Evolutionary conservation across 2,329 filamentous ascomycete species (phyloP).

Genomic region (Diaporthe capsici): DNA sequence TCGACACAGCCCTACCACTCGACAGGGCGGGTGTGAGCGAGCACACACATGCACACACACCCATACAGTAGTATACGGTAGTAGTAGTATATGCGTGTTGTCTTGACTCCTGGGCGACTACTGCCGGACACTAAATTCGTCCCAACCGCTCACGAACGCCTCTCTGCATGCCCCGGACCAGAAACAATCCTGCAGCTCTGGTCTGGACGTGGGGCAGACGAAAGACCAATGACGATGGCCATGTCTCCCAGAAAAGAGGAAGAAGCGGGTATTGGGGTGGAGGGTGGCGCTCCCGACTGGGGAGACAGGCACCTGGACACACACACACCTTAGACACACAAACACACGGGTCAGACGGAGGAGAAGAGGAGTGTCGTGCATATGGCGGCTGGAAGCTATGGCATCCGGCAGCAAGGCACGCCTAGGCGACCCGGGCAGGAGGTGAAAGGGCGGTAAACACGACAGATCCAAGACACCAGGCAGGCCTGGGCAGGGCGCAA

Average conservation of each 20-base stretch:
- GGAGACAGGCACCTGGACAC: neutral
- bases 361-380: neutral
- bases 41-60: neutral
- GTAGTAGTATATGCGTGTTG: neutral
- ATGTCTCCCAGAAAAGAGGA: neutral
- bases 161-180: slow-evolving; percentile 11
- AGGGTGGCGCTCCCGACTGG: neutral
- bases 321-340: neutral
- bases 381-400: slow-evolving; percentile 37
- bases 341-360: neutral
- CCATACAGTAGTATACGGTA: neutral
- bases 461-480: slow-evolving; percentile 40
- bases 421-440: slow-evolving; percentile 15
- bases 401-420: slow-evolving; percentile 35
- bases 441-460: slow-evolving; percentile 42
- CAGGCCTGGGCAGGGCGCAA: slow-evolving; percentile 28
- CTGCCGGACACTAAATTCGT: slow-evolving; percentile 28
- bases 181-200: slow-evolving; percentile 24
- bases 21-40: neutral
- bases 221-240: slow-evolving; percentile 7
- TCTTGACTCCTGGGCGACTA: slow-evolving; percentile 25
- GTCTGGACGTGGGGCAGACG: slow-evolving; percentile 3
- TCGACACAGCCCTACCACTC: slow-evolving; percentile 33
- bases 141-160: slow-evolving; percentile 28
- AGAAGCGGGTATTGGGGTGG: neutral